These are phyloP conservation scores for Monosporascus ibericus DNA, from an alignment of 2,329 filamentous ascomycete genomes.

Conservation along the genomic window DNA sequence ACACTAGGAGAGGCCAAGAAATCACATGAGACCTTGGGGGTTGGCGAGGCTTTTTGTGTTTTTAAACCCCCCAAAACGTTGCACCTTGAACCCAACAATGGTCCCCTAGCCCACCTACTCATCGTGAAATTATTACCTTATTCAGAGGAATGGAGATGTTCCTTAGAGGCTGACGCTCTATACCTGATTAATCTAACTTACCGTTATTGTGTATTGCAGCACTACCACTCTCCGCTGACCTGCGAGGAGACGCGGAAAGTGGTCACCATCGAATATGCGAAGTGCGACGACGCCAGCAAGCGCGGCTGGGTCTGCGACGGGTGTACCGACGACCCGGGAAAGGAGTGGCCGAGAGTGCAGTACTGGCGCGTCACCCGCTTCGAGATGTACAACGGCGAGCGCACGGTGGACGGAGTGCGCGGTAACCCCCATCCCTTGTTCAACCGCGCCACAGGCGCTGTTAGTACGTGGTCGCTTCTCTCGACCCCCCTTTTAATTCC, in stretches of 20 bases:
- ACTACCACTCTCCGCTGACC: slow-evolving; percentile 8
- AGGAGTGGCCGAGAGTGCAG: not conserved
- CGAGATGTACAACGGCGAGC: slow-evolving; percentile 12
- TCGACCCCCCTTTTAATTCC: not conserved
- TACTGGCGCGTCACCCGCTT: slow-evolving; percentile 10
- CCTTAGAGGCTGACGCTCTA: too few species aligned
- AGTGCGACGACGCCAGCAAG: slow-evolving; percentile 12
- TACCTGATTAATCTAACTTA: too few species aligned
- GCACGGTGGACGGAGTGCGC: slow-evolving; percentile 7
- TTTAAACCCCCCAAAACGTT: too few species aligned
- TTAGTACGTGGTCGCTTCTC: slow-evolving; percentile 5
- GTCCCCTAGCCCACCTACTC: too few species aligned
- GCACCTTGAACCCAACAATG: too few species aligned
- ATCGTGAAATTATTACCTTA: too few species aligned
- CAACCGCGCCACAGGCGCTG: slow-evolving; percentile 10
- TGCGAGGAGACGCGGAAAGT: slow-evolving; percentile 8
- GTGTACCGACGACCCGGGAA: slow-evolving; percentile 4
- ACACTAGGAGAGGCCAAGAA: too few species aligned
- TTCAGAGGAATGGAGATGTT: too few species aligned
- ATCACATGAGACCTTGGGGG: too few species aligned
- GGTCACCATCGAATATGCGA: slow-evolving; percentile 6
- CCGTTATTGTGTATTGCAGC: not conserved
- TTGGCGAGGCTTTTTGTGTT: too few species aligned
- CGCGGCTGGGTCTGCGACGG: slow-evolving; percentile 12
- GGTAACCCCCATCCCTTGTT: slow-evolving; percentile 10